Evolutionary conservation across 176 grass and related monocot genomes (phyloP).

Genomic region (Oryza meyeriana): DNA sequence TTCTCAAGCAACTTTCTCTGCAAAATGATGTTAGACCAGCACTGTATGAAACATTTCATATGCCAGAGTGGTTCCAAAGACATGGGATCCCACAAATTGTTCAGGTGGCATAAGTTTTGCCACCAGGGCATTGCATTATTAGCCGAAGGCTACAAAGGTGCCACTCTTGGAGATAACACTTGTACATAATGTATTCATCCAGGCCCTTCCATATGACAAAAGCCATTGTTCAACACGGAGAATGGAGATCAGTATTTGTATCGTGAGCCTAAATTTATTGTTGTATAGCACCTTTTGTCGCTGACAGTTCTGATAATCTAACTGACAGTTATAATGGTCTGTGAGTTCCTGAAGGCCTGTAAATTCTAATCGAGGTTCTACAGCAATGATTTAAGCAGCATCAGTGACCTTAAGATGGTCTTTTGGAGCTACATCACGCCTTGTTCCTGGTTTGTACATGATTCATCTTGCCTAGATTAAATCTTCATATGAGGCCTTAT

Average conservation of each 20-base stretch:
- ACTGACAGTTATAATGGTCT: neutral
- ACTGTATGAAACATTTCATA: slow-evolving; percentile 74
- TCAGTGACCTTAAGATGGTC: neutral
- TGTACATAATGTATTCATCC: slow-evolving; percentile 37
- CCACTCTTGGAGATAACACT: neutral
- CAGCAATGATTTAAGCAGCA: neutral
- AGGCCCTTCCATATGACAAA: neutral
- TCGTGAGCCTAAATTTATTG: neutral
- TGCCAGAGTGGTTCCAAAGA: slow-evolving; percentile 92
- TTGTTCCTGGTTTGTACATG: neutral
- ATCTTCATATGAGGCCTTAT: neutral
- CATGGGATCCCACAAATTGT: slow-evolving; percentile 63
- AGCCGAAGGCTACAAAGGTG: slow-evolving; percentile 1
- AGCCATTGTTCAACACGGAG: neutral
- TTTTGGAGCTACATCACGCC: neutral
- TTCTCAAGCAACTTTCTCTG: slow-evolving; percentile 76
- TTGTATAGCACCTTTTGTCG: slow-evolving; percentile 25
- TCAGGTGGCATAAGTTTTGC: slow-evolving; percentile 15
- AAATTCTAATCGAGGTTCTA: neutral
- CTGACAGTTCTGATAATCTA: neutral
- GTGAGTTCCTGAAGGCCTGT: neutral
- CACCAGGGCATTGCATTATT: slow-evolving; percentile 16
- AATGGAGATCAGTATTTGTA: slow-evolving; percentile 10
- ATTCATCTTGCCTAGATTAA: neutral
- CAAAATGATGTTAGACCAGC: slow-evolving; percentile 76